Percentiles rank a stretch among this genome's conserved stretches.
phyloP scores from a whole-genome alignment of 306 rosid species.

The Cicer bijugum region DNA sequence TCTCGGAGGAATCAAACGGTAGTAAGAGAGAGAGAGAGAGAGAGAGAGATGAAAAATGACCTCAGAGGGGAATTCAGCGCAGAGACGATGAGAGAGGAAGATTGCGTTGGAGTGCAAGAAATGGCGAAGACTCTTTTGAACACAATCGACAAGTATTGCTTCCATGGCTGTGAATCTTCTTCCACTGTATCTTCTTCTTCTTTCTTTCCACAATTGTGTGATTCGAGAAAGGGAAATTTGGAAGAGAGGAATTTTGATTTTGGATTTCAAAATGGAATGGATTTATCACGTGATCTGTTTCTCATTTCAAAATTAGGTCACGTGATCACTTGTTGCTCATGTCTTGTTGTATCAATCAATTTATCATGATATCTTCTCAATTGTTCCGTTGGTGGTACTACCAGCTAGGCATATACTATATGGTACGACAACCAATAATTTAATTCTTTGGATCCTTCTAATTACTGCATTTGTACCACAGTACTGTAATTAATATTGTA shows the following conservation, averaged over 20 bases:
- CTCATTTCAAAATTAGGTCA: no score
- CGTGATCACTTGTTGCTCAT: no score
- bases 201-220: background rate
- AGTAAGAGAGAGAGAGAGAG: background rate
- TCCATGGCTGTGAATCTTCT: slow-evolving; percentile 61
- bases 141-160: slow-evolving; percentile 71
- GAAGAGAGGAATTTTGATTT: background rate
- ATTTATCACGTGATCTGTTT: no score
- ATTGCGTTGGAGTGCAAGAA: slow-evolving; percentile 83
- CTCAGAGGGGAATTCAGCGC: slow-evolving; percentile 76
- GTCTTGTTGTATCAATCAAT: no score
- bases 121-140: slow-evolving; percentile 82
- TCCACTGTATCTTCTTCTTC: slow-evolving; percentile 6
- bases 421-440: no score
- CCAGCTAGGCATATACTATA: no score
- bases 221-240: background rate
- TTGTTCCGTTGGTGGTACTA: no score
- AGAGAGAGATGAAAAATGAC: slow-evolving; percentile 34
- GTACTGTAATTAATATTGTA: no score
- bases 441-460: no score
- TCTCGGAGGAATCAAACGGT: slow-evolving; percentile 34
- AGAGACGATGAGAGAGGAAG: slow-evolving; percentile 91
- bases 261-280: no score
- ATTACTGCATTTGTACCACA: no score
- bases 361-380: no score